Evolutionary conservation across 495 filamentous ascomycete species (phyloP).

Genomic region (Trichoderma asperelloides): DNA sequence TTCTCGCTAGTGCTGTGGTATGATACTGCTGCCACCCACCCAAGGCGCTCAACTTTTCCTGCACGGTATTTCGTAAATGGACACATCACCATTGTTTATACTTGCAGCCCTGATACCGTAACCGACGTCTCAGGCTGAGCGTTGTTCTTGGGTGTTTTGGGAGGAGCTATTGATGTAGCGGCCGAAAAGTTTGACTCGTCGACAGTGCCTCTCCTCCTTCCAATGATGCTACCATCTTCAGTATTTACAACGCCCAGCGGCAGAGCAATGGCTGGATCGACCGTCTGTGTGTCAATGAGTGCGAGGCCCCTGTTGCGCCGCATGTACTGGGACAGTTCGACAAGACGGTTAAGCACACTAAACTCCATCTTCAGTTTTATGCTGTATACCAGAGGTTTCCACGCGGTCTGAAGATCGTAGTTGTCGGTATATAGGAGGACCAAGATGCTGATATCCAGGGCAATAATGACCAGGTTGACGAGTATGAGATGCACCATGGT

Average conservation of each 20-base stretch:
- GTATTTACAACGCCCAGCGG: background rate
- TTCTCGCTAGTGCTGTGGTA: no score
- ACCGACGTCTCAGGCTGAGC: background rate
- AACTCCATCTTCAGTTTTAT: constrained; percentile 63
- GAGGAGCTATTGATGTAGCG: background rate
- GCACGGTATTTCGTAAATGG: background rate
- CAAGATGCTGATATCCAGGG: constrained; percentile 35
- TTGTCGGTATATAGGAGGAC: constrained; percentile 45
- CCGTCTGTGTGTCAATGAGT: background rate
- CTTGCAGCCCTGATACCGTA: background rate
- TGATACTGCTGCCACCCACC: no score
- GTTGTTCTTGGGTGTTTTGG: background rate
- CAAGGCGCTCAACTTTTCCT: no score
- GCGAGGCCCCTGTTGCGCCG: background rate
- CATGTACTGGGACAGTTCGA: constrained; percentile 1
- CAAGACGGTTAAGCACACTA: constrained; percentile 39
- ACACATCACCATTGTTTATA: background rate
- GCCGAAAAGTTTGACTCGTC: background rate
- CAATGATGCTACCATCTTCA: background rate
- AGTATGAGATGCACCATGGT: constrained; percentile 45
- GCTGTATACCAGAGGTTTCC: constrained; percentile 54
- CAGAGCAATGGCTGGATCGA: background rate
- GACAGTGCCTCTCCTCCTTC: background rate
- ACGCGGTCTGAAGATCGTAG: constrained; percentile 50
- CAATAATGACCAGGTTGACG: constrained; percentile 50